Percentiles rank a stretch among this genome's conserved stretches.
Evolutionary conservation across 2,329 filamentous ascomycete genomes (phyloP).

Genomic region (Pestalotiopsis sp.): DNA sequence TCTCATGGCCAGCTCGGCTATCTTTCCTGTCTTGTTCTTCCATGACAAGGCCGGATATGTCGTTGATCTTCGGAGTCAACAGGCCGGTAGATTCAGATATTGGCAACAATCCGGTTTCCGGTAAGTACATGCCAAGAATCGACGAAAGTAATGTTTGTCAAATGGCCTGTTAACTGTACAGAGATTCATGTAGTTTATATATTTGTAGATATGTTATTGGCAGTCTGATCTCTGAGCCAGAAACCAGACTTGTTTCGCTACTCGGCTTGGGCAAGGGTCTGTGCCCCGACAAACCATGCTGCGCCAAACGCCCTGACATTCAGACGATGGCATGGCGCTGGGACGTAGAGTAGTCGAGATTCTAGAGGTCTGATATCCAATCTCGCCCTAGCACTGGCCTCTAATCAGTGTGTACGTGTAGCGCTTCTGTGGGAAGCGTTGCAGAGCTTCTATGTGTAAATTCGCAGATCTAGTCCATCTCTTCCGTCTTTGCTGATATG

Average conservation of each 20-base stretch:
- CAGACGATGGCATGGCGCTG: not conserved
- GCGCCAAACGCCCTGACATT: not conserved
- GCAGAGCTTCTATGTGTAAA: constrained; percentile 6
- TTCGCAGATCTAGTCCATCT: not conserved
- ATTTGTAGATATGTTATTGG: not conserved
- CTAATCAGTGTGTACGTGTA: not conserved
- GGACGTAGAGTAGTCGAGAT: not conserved
- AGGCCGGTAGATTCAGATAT: too few relatives aligned
- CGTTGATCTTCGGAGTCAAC: not conserved
- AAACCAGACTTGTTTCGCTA: constrained; percentile 9
- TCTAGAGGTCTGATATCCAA: not conserved
- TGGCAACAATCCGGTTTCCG: too few relatives aligned
- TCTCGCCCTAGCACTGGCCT: not conserved
- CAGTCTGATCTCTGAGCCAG: not conserved
- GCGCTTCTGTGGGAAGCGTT: constrained; percentile 1
- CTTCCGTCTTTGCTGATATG: not conserved
- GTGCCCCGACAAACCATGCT: not conserved
- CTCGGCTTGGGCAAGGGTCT: constrained; percentile 4
- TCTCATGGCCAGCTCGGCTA: not conserved
- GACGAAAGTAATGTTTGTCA: not conserved
- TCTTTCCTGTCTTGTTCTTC: not conserved
- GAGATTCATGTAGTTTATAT: not conserved
- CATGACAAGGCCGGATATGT: not conserved
- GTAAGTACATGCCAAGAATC: too few relatives aligned
- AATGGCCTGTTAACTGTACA: not conserved